These are phyloP conservation scores for Auxenochlorella protothecoides DNA, from an alignment of 139 green algal genomes.

Conservation along the genomic window DNA sequence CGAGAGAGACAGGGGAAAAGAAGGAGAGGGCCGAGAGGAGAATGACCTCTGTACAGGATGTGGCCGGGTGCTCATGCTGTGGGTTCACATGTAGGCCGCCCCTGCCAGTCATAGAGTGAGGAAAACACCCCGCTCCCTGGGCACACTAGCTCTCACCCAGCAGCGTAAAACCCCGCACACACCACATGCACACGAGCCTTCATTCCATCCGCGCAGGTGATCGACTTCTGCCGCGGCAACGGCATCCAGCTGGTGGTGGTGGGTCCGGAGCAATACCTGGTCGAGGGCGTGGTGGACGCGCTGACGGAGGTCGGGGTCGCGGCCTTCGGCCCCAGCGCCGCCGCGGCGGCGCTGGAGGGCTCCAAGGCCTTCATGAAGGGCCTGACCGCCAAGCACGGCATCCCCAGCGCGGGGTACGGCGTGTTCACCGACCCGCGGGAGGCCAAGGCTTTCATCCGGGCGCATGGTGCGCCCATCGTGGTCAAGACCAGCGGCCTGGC, in stretches of 20 bases:
- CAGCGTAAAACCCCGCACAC: background rate
- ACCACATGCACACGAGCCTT: background rate
- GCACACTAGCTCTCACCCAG: background rate
- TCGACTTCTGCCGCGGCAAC: slow-evolving; percentile 68
- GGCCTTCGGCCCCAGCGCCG: slow-evolving; percentile 75
- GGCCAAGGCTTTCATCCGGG: slow-evolving; percentile 68
- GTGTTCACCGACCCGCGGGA: slow-evolving; percentile 58
- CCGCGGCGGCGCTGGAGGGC: slow-evolving; percentile 85
- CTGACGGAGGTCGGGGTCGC: slow-evolving; percentile 53
- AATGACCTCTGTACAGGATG: background rate
- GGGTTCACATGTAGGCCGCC: background rate
- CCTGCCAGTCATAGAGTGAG: background rate
- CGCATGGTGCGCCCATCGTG: slow-evolving; percentile 80
- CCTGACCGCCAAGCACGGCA: slow-evolving; percentile 81
- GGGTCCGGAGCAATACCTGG: slow-evolving; percentile 85
- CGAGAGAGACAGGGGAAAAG: background rate
- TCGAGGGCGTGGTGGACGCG: slow-evolving; percentile 84
- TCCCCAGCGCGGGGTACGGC: slow-evolving; percentile 82
- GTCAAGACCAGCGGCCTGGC: slow-evolving; percentile 94
- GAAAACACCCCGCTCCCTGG: background rate
- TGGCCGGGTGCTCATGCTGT: background rate
- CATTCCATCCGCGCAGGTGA: slow-evolving; percentile 27
- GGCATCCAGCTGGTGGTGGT: slow-evolving; percentile 70
- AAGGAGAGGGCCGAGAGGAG: background rate
- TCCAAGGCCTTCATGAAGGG: slow-evolving; percentile 96